Evolutionary conservation across 306 rosid genomes (phyloP).

Genomic region (Echinosophora koreensis): DNA sequence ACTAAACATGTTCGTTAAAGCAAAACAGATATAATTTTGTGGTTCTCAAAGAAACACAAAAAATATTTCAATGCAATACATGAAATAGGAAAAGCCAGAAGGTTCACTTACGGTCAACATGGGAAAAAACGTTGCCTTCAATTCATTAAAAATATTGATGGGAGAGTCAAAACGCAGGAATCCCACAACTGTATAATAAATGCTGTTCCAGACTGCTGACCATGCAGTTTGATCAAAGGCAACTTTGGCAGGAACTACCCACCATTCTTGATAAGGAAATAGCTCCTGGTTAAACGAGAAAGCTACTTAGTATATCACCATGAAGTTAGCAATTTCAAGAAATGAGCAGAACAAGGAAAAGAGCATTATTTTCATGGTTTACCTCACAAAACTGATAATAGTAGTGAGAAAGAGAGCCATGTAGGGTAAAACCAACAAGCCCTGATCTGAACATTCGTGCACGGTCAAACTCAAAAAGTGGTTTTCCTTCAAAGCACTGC

Average conservation of each 20-base stretch:
- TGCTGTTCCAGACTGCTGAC: constrained; percentile 98
- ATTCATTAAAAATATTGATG: constrained; percentile 69
- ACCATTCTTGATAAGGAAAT: constrained; percentile 94
- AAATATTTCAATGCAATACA: constrained; percentile 15
- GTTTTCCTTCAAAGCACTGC: constrained; percentile 97
- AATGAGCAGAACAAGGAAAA: constrained; percentile 28
- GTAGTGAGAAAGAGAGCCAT: constrained; percentile 96
- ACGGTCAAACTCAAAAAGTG: constrained; percentile 91
- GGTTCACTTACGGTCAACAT: constrained; percentile 84
- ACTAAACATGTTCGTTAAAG: background rate
- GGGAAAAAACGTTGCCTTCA: constrained; percentile 84
- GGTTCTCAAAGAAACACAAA: constrained; percentile 23
- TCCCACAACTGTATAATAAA: constrained; percentile 78
- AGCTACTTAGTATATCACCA: constrained; percentile 33
- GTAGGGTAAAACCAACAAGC: constrained; percentile 92
- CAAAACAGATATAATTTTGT: background rate
- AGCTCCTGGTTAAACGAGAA: constrained; percentile 65
- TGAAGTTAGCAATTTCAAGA: constrained; percentile 32
- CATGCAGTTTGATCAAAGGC: constrained; percentile 88
- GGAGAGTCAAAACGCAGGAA: constrained; percentile 86
- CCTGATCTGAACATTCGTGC: constrained; percentile 94
- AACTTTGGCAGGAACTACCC: constrained; percentile 98
- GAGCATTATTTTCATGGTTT: constrained; percentile 26
- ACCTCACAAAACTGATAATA: constrained; percentile 96
- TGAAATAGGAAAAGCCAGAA: constrained; percentile 41